phyloP scores from a whole-genome alignment of 2,329 filamentous ascomycete genomes.

The Aphanocladium album region DNA sequence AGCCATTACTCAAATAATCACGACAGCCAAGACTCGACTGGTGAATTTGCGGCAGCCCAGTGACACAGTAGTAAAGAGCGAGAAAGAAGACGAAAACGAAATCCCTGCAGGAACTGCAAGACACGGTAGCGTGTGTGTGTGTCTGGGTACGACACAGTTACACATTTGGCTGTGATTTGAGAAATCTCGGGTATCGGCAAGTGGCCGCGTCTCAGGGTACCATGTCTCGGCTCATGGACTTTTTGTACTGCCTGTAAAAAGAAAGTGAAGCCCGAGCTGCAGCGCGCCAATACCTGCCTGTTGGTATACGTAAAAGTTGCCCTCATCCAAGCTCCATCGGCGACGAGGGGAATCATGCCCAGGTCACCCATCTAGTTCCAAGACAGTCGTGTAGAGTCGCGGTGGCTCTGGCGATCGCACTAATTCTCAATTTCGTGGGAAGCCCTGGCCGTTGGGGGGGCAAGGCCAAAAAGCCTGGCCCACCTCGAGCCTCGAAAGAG shows the following conservation, averaged over 20 bases:
- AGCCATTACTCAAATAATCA: neutral
- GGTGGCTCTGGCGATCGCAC: neutral
- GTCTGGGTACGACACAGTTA: neutral
- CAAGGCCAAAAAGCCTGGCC: neutral
- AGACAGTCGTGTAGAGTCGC: neutral
- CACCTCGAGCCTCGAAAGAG: neutral
- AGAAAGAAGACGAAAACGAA: constrained; percentile 8
- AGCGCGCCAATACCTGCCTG: no score
- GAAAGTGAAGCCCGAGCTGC: no score
- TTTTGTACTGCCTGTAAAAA: neutral
- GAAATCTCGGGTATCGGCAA: constrained; percentile 11
- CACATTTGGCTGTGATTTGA: neutral
- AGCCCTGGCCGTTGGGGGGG: constrained; percentile 1
- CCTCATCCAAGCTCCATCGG: neutral
- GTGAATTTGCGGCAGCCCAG: neutral
- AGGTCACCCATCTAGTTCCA: neutral
- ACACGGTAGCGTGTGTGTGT: no score
- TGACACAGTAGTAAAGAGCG: neutral
- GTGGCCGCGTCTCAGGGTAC: neutral
- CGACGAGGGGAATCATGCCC: neutral
- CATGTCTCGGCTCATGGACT: neutral
- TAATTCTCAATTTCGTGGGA: neutral
- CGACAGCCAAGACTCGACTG: neutral
- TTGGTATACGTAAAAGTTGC: neutral
- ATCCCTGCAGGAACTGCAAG: neutral